A percentile compares a stretch with the other conserved stretches of the same genome.
phyloP scores from a whole-genome alignment of 2,329 filamentous ascomycete genomes.

The Nemania diffusa region DNA sequence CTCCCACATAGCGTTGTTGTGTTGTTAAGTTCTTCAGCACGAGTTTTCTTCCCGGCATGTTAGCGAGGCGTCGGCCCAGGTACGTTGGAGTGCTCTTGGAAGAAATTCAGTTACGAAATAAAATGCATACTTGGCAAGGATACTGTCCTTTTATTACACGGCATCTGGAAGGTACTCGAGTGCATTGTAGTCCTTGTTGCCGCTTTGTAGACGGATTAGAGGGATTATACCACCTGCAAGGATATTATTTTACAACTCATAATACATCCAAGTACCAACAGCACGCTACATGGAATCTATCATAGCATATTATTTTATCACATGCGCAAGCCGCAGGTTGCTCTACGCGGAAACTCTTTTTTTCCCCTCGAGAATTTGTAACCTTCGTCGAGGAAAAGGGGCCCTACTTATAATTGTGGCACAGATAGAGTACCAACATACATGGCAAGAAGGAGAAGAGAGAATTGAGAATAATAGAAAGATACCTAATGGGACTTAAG shows the following conservation, averaged over 20 bases:
- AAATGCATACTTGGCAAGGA: constrained; percentile 46
- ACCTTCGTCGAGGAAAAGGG: not conserved
- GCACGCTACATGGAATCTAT: constrained; percentile 16
- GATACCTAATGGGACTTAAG: no score
- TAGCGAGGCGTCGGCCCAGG: constrained; percentile 51
- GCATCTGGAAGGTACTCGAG: constrained; percentile 35
- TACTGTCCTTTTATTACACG: constrained; percentile 28
- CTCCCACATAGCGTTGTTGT: constrained; percentile 34
- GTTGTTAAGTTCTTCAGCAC: constrained; percentile 38
- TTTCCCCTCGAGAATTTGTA: not conserved
- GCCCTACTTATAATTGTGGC: not conserved
- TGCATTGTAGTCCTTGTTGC: constrained; percentile 36
- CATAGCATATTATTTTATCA: constrained; percentile 13
- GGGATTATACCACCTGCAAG: constrained; percentile 35
- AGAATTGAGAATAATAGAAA: no score
- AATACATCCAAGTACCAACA: constrained; percentile 22
- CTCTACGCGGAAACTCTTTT: not conserved
- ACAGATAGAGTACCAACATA: not conserved
- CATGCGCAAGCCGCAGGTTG: not conserved
- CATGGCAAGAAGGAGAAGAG: no score
- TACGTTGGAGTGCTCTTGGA: constrained; percentile 46
- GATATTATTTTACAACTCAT: constrained; percentile 29
- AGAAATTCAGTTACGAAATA: constrained; percentile 43
- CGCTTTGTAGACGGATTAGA: constrained; percentile 46
- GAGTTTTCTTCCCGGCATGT: constrained; percentile 46